Percentiles rank a stretch among this genome's conserved stretches.
These are phyloP conservation scores for Cytospora piceicola DNA, from an alignment of 2,329 filamentous ascomycete genomes.

Conservation along the genomic window DNA sequence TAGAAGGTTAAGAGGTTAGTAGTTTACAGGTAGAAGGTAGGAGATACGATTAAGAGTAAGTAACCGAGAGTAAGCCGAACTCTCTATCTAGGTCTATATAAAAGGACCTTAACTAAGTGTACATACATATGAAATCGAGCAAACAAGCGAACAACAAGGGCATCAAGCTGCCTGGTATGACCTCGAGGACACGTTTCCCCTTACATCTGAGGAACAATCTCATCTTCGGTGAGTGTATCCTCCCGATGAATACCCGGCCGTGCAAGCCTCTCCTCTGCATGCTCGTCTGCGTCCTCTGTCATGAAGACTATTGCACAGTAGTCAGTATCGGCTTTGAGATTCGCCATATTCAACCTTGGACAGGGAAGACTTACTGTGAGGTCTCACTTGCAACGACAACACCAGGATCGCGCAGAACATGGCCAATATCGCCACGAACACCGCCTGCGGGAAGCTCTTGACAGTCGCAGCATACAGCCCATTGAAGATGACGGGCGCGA, in stretches of 20 bases:
- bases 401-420: constrained; percentile 70
- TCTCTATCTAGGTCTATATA: too few relatives aligned
- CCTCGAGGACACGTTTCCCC: not conserved
- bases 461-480: constrained; percentile 85
- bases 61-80: too few relatives aligned
- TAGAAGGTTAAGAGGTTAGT: too few relatives aligned
- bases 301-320: constrained; percentile 30
- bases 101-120: not conserved
- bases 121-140: not conserved
- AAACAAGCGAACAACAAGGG: not conserved
- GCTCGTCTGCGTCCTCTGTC: constrained; percentile 20
- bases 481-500: constrained; percentile 83
- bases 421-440: constrained; percentile 74
- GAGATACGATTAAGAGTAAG: too few relatives aligned
- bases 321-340: constrained; percentile 3
- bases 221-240: constrained; percentile 32
- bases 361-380: constrained; percentile 65
- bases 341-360: not conserved
- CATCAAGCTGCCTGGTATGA: not conserved
- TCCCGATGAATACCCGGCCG: constrained; percentile 21
- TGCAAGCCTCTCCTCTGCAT: not conserved
- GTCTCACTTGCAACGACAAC: constrained; percentile 71
- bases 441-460: constrained; percentile 74
- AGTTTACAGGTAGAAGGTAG: too few relatives aligned
- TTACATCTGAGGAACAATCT: constrained; percentile 34